Conservation (phyloP, 495 filamentous ascomycete species). For the Trichoderma orchidacearum region DNA sequence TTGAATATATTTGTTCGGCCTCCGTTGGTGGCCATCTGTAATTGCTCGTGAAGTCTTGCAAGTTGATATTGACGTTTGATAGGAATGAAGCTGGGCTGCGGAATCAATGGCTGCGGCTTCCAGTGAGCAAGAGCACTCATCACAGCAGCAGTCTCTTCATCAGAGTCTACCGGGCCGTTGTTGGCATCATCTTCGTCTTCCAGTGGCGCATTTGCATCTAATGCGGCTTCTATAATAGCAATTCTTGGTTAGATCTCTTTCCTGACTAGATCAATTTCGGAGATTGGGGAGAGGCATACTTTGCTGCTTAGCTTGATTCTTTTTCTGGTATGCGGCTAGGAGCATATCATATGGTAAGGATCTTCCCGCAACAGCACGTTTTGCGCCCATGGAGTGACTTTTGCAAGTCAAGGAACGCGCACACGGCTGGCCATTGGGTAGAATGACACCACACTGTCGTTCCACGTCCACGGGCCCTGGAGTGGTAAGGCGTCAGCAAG, state of each 20-base stretch:
- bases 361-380: constrained; percentile 77
- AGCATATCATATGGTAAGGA: constrained; percentile 92
- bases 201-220: constrained; percentile 86
- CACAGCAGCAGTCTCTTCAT: constrained; percentile 81
- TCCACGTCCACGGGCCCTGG: constrained; percentile 87
- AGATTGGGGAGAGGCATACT: constrained; percentile 39
- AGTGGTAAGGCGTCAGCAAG: constrained; percentile 7
- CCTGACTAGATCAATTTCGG: background rate
- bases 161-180: constrained; percentile 66
- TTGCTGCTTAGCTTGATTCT: constrained; percentile 95
- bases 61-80: constrained; percentile 64
- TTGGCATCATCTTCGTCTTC: constrained; percentile 72
- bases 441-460: constrained; percentile 85
- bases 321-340: constrained; percentile 90
- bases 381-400: constrained; percentile 91
- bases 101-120: constrained; percentile 57
- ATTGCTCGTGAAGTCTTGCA: constrained; percentile 78
- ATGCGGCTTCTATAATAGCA: constrained; percentile 55
- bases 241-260: constrained; percentile 11
- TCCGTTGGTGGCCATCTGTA: constrained; percentile 57
- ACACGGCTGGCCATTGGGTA: constrained; percentile 73
- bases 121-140: constrained; percentile 71
- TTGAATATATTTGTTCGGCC: constrained; percentile 43
- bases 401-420: constrained; percentile 92
- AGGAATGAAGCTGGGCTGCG: constrained; percentile 49